phyloP scores from a whole-genome alignment of 2,329 filamentous ascomycete species.

The Xylariomycetidae sp. region DNA sequence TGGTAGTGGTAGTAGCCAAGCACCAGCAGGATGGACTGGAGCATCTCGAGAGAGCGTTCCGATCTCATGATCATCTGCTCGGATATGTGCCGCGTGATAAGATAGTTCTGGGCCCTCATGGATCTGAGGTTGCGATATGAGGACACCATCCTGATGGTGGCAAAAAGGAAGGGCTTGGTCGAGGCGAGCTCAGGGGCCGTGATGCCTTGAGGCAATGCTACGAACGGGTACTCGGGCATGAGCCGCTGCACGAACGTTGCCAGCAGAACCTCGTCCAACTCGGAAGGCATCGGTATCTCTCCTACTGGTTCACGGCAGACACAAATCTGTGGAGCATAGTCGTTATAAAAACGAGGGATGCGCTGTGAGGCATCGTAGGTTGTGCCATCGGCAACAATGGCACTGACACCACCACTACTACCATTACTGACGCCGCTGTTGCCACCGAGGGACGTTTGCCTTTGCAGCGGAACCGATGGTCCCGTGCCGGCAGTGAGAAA shows the following conservation, averaged over 20 bases:
- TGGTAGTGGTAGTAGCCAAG: conserved; percentile 51
- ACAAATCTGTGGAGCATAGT: conserved; percentile 40
- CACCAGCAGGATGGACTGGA: conserved; percentile 45
- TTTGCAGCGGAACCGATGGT: no score
- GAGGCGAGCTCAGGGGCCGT: conserved; percentile 33
- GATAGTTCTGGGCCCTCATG: conserved; percentile 47
- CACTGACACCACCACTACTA: no score
- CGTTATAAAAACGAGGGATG: conserved; percentile 42
- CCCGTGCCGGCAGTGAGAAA: no score
- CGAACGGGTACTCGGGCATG: conserved; percentile 42
- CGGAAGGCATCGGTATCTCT: conserved; percentile 34
- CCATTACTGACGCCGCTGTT: no score
- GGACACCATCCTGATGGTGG: conserved; percentile 45
- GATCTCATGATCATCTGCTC: conserved; percentile 46
- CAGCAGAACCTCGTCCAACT: conserved; percentile 42
- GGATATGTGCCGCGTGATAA: conserved; percentile 40
- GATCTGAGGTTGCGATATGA: conserved; percentile 42
- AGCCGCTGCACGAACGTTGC: conserved; percentile 39
- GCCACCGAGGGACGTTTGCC: conserved; percentile 2
- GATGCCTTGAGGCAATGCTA: conserved; percentile 34
- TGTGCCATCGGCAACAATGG: no score
- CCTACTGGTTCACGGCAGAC: conserved; percentile 40
- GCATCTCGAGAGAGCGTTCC: conserved; percentile 44
- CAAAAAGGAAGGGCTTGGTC: conserved; percentile 43
- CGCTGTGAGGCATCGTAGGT: no score